Conservation (phyloP, 768 basidiomycete genomes). For the Lactifluus piperatus region DNA sequence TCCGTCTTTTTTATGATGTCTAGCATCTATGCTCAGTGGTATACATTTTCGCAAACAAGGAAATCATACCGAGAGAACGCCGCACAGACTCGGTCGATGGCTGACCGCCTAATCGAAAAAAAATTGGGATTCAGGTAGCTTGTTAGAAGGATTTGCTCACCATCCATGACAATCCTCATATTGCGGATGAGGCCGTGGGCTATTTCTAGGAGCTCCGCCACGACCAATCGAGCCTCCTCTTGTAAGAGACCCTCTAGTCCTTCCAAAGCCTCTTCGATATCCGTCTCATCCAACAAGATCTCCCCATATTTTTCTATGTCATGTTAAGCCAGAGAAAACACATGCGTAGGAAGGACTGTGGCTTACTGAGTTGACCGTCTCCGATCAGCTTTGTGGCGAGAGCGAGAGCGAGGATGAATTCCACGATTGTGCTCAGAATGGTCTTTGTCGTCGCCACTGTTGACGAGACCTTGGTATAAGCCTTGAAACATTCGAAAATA, state of each 20-base stretch:
- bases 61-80: neutral
- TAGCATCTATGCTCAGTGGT: neutral
- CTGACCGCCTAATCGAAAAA: neutral
- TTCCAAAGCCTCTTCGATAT: neutral
- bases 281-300: neutral
- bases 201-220: neutral
- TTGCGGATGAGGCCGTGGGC: neutral
- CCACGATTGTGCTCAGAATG: neutral
- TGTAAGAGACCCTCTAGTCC: neutral
- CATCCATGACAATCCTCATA: neutral
- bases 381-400: neutral
- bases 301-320: neutral
- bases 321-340: neutral
- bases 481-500: neutral
- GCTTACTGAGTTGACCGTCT: neutral
- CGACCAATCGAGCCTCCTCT: neutral
- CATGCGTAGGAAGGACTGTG: neutral
- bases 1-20: neutral
- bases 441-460: neutral
- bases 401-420: neutral
- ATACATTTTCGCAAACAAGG: neutral
- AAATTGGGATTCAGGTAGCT: neutral
- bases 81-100: neutral
- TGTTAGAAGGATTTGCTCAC: neutral
- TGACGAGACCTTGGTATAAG: neutral